Evolutionary conservation across 2,329 filamentous ascomycete species (phyloP), one percentile per base, ranked within the genome.

Genomic region (Neonectria coccinea): DNA sequence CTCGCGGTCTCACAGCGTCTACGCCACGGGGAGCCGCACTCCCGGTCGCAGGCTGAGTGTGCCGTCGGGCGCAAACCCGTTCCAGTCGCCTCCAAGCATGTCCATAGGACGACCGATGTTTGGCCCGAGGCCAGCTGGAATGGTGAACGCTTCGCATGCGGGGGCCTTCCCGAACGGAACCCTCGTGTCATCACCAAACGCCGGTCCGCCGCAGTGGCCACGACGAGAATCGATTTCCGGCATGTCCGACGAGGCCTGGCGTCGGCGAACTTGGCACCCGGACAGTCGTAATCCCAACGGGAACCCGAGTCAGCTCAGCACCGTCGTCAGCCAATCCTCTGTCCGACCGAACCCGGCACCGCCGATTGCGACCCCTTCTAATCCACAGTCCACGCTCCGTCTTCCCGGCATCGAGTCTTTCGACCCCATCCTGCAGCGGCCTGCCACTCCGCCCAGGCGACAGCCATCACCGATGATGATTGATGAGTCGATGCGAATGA

Each of bases 381-480:
- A 79, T 77, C 83, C 78, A 74, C 89, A 90, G 70, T 86, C 84
- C 7, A 80, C 85, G 5, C 83, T 93, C 14, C 89, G 93, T 42
- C 85, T 97, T 14, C 94, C 94, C 1, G 94, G 94, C 14, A 97
- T 97, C 69, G 93, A 97, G 76, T 97, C 93, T 16, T 97, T 97
- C 72, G 93, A 95, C 74, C 90, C 92, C 60, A 83, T 92, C 25
- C 91, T 89, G 27, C 86, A 87, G 62, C 86, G 86, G 20, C 86
- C 89, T 1, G 77, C 83, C 12, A 88, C 91, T 0, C 89, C 90
- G 8, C 86, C 88, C 1, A 85, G 88, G 53, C 88, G 90, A 51
- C 85, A 86, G 58, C 84, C 88, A 2, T 94, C 92, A 56, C 92
- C 93, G 0, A 94, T 96, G 92, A 87, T 91, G 74, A 80, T 94